Evolutionary conservation across 495 filamentous ascomycete species (phyloP).

Genomic region (Hypoxylon fuscum): DNA sequence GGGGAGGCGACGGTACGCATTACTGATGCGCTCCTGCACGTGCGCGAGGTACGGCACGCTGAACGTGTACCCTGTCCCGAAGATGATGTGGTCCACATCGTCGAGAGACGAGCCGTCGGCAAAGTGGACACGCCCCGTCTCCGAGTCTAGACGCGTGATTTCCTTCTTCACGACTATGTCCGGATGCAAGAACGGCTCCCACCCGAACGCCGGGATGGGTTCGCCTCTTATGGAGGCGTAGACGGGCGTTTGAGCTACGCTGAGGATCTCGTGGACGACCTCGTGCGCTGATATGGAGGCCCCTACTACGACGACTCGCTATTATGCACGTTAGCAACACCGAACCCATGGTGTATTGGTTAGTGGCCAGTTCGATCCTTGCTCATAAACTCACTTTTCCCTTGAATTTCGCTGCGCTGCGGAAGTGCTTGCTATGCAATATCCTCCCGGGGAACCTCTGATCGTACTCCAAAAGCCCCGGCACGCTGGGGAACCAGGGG

Average conservation of each 20-base stretch:
- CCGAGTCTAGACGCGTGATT: conserved; percentile 45
- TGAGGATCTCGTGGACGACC: conserved; percentile 47
- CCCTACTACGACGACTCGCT: conserved; percentile 47
- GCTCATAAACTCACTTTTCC: conserved; percentile 52
- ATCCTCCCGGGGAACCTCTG: conserved; percentile 45
- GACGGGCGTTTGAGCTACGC: conserved; percentile 40
- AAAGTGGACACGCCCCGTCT: conserved; percentile 55
- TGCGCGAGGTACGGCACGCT: conserved; percentile 63
- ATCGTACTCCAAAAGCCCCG: conserved; percentile 45
- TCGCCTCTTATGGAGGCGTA: conserved; percentile 42
- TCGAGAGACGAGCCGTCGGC: conserved; percentile 59
- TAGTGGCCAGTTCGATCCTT: neutral
- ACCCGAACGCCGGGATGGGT: conserved; percentile 47
- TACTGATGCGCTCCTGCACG: conserved; percentile 60
- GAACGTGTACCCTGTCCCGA: conserved; percentile 68
- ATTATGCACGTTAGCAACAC: conserved; percentile 4
- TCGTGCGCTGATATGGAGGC: conserved; percentile 47
- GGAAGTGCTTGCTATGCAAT: conserved; percentile 49
- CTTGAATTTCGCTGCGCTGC: conserved; percentile 41
- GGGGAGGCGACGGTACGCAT: conserved; percentile 55
- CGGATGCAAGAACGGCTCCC: conserved; percentile 60
- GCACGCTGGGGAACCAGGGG: conserved; percentile 44
- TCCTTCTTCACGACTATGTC: conserved; percentile 57
- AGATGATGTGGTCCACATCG: conserved; percentile 65
- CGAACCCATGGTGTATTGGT: neutral